Conservation (phyloP, 306 rosid species). For the Cicer chorassanicum region DNA sequence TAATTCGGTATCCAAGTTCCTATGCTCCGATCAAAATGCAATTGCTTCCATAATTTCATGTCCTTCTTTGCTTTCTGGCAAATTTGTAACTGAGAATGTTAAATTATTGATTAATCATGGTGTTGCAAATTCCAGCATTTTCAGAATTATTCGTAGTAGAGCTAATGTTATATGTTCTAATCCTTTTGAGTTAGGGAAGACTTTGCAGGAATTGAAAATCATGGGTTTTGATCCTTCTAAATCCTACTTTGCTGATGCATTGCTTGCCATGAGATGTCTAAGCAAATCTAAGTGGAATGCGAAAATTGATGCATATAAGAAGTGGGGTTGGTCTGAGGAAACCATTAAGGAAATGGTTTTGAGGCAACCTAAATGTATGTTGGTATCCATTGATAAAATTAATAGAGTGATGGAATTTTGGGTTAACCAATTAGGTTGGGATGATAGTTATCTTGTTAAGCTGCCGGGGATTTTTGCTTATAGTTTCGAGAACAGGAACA, state of each 20-base stretch:
- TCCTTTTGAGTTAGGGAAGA: neutral
- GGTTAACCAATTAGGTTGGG: constrained; percentile 51
- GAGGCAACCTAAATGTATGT: constrained; percentile 49
- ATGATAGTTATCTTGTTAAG: constrained; percentile 34
- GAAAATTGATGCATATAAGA: constrained; percentile 49
- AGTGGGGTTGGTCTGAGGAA: constrained; percentile 69
- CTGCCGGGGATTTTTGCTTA: neutral
- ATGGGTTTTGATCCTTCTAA: constrained; percentile 54
- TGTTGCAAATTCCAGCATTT: neutral
- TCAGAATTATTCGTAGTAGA: neutral
- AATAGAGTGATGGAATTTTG: constrained; percentile 49
- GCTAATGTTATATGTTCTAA: neutral
- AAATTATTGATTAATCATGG: constrained; percentile 18
- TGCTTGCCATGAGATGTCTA: constrained; percentile 33
- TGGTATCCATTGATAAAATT: constrained; percentile 51
- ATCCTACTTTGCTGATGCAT: constrained; percentile 41
- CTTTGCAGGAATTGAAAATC: constrained; percentile 36
- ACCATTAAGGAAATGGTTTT: constrained; percentile 40
- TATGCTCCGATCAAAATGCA: neutral
- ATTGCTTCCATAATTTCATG: neutral
- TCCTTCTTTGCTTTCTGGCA: neutral
- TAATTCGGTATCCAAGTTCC: neutral
- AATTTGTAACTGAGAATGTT: neutral
- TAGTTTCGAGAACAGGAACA: constrained; percentile 42
- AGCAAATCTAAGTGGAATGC: constrained; percentile 50